Evolutionary conservation across 2,329 filamentous ascomycete genomes (phyloP).

Genomic region (Aspergillus tanneri): DNA sequence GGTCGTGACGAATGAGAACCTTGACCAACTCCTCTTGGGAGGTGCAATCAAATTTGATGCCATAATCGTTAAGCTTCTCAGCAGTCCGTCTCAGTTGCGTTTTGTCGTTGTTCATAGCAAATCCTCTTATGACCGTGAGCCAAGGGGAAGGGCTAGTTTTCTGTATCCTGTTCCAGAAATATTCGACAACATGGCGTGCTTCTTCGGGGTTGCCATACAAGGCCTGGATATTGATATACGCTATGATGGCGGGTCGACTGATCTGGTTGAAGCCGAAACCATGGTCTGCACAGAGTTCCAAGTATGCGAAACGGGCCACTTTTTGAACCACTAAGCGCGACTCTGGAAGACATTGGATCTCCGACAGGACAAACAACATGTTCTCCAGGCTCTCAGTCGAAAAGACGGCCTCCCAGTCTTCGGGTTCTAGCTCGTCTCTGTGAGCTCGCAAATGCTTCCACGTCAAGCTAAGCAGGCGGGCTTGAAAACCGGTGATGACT

Average conservation of each 20-base stretch:
- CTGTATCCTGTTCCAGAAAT: conserved; percentile 39
- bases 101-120: conserved; percentile 59
- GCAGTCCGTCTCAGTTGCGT: conserved; percentile 59
- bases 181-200: conserved; percentile 49
- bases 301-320: conserved; percentile 41
- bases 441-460: conserved; percentile 58
- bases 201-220: conserved; percentile 57
- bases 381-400: conserved; percentile 42
- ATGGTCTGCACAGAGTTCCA: conserved; percentile 39
- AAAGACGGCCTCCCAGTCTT: conserved; percentile 39
- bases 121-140: conserved; percentile 58
- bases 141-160: conserved; percentile 39
- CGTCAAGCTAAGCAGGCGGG: conserved; percentile 59
- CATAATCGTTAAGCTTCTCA: conserved; percentile 53
- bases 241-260: conserved; percentile 40
- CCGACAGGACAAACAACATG: conserved; percentile 40
- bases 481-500: conserved; percentile 65
- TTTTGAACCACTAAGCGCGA: conserved; percentile 40
- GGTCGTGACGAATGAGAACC: conserved; percentile 61
- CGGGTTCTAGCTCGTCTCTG: conserved; percentile 30
- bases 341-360: conserved; percentile 36
- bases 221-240: conserved; percentile 54
- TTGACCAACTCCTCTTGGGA: conserved; percentile 55
- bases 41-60: conserved; percentile 46
- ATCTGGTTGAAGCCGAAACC: conserved; percentile 43